Percentiles rank a stretch among this genome's conserved stretches.
Conservation (phyloP, 2,329 filamentous ascomycete species). For the Celoporthe dispersa region DNA sequence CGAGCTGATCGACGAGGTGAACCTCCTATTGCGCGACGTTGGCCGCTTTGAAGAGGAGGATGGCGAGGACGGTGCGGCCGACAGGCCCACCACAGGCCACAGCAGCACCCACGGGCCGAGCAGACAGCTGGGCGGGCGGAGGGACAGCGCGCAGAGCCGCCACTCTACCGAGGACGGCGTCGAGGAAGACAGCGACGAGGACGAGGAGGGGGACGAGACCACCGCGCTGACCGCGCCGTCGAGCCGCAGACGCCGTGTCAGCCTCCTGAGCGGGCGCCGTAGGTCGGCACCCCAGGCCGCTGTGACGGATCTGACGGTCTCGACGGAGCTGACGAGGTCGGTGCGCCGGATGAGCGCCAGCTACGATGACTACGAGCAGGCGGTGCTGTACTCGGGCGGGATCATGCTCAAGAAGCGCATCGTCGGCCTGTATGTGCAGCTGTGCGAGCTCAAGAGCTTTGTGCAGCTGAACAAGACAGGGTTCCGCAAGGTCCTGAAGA, state of each 20-base stretch:
- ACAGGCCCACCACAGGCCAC: slow-evolving; percentile 34
- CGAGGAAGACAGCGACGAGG: slow-evolving; percentile 68
- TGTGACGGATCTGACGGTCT: slow-evolving; percentile 63
- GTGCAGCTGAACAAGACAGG: slow-evolving; percentile 95
- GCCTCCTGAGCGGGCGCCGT: slow-evolving; percentile 43
- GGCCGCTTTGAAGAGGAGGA: slow-evolving; percentile 64
- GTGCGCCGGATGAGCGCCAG: slow-evolving; percentile 66
- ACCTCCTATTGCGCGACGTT: slow-evolving; percentile 76
- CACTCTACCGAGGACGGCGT: slow-evolving; percentile 60
- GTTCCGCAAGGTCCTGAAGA: slow-evolving; percentile 95
- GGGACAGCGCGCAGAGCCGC: slow-evolving; percentile 46
- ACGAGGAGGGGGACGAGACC: slow-evolving; percentile 63
- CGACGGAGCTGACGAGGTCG: slow-evolving; percentile 63
- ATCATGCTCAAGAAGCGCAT: slow-evolving; percentile 93
- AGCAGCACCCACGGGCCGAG: slow-evolving; percentile 35
- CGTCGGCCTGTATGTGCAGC: slow-evolving; percentile 83
- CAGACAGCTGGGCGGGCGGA: slow-evolving; percentile 35
- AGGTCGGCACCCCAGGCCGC: slow-evolving; percentile 44
- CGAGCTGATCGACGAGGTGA: slow-evolving; percentile 82
- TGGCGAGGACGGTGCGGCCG: slow-evolving; percentile 35
- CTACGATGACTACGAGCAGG: slow-evolving; percentile 81
- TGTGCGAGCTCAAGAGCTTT: slow-evolving; percentile 95
- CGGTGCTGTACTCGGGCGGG: slow-evolving; percentile 66
- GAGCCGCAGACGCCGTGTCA: slow-evolving; percentile 48
- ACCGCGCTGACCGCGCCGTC: slow-evolving; percentile 59